A percentile compares a stretch with the other conserved stretches of the same genome.
Evolutionary conservation across 1,284 basidiomycete genomes (phyloP).

Genomic region (Irpex lacteus): DNA sequence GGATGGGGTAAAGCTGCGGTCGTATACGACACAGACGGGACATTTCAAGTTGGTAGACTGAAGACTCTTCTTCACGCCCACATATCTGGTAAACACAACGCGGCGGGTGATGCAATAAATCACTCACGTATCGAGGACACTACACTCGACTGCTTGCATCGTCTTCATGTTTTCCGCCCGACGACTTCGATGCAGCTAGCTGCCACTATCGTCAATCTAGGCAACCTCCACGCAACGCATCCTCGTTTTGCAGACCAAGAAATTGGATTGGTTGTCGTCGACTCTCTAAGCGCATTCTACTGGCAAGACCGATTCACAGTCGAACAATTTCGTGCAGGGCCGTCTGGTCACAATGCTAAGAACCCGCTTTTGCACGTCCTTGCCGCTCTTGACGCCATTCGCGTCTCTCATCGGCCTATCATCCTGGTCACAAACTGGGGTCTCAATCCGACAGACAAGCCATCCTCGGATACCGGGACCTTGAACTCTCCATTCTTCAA

Average conservation of each 20-base stretch:
- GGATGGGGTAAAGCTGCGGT: slow-evolving; percentile 65
- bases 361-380: slow-evolving; percentile 46
- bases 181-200: slow-evolving; percentile 66
- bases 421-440: slow-evolving; percentile 67
- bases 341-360: slow-evolving; percentile 11
- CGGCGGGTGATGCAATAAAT: neutral
- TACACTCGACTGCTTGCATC: slow-evolving; percentile 33
- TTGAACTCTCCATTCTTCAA: slow-evolving; percentile 37
- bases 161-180: slow-evolving; percentile 66
- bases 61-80: slow-evolving; percentile 42
- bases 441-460: slow-evolving; percentile 34
- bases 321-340: slow-evolving; percentile 46
- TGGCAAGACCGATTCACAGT: slow-evolving; percentile 69
- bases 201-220: slow-evolving; percentile 57
- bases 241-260: slow-evolving; percentile 44
- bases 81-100: slow-evolving; percentile 7
- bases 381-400: slow-evolving; percentile 48
- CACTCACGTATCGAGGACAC: neutral
- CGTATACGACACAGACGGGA: slow-evolving; percentile 65
- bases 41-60: slow-evolving; percentile 58
- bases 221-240: slow-evolving; percentile 47
- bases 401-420: slow-evolving; percentile 48
- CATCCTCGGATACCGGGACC: slow-evolving; percentile 16
- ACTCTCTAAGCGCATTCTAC: slow-evolving; percentile 74
- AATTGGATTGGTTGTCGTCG: slow-evolving; percentile 64